phyloP scores from a whole-genome alignment of 169 alveolate genomes.

The Babesia ovata region DNA sequence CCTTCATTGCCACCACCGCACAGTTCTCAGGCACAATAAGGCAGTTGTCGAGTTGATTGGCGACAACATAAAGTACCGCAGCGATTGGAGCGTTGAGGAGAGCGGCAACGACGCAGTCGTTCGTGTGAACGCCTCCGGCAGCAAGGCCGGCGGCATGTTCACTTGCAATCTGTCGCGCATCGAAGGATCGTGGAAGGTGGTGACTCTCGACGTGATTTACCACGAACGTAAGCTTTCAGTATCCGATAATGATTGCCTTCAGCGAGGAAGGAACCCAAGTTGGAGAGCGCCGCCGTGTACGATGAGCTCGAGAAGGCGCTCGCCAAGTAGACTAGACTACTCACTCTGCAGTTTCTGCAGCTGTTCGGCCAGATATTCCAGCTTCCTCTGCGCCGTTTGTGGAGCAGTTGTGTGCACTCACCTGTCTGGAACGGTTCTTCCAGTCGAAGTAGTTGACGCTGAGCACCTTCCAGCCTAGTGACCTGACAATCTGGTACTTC shows the following conservation, averaged over 20 bases:
- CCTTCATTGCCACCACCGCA: background rate
- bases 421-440: conserved; percentile 66
- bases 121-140: conserved; percentile 35
- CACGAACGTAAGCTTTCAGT: background rate
- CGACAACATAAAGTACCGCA: conserved; percentile 2
- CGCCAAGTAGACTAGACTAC: background rate
- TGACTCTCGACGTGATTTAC: conserved; percentile 20
- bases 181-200: conserved; percentile 8
- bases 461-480: conserved; percentile 66
- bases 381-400: background rate
- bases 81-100: conserved; percentile 37
- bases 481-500: conserved; percentile 56
- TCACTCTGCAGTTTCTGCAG: background rate
- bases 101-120: conserved; percentile 12
- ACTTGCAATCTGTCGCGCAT: background rate
- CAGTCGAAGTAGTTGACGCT: conserved; percentile 66
- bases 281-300: background rate
- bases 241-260: background rate
- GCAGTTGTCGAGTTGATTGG: conserved; percentile 4
- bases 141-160: conserved; percentile 36
- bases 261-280: conserved; percentile 7
- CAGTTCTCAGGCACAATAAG: conserved; percentile 12
- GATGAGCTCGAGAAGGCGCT: conserved; percentile 20
- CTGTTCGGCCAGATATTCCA: conserved; percentile 18
- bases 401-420: background rate